phyloP scores from a whole-genome alignment of 225 moss, liverwort and hornwort genomes.

The Straminergon stramineum region DNA sequence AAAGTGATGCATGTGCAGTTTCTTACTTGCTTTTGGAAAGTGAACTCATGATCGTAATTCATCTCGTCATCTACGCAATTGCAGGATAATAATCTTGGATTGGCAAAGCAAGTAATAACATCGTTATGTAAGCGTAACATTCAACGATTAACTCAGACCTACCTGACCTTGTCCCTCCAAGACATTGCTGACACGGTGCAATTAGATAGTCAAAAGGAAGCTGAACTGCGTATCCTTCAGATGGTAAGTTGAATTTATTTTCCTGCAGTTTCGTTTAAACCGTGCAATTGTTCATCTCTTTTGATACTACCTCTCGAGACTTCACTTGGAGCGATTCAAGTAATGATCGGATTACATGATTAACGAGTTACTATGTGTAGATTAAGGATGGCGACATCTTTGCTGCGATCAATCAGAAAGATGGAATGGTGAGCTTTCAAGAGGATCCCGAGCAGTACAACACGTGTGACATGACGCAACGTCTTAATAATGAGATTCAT shows the following conservation, averaged over 20 bases:
- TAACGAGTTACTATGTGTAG: slow-evolving; percentile 18
- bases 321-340: background rate
- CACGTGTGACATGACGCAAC: slow-evolving; percentile 85
- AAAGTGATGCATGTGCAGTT: background rate
- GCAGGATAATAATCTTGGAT: slow-evolving; percentile 97
- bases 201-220: slow-evolving; percentile 87
- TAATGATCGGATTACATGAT: background rate
- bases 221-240: slow-evolving; percentile 93
- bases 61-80: background rate
- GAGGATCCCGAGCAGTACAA: slow-evolving; percentile 99
- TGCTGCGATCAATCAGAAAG: slow-evolving; percentile 97
- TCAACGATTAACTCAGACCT: slow-evolving; percentile 98
- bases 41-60: background rate
- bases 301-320: background rate
- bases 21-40: background rate
- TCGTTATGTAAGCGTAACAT: slow-evolving; percentile 98
- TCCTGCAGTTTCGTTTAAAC: background rate
- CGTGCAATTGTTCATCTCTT: background rate
- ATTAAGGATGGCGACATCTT: slow-evolving; percentile 97
- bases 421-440: slow-evolving; percentile 99
- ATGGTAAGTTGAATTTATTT: slow-evolving; percentile 44
- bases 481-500: slow-evolving; percentile 85
- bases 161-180: slow-evolving; percentile 93
- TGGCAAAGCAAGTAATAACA: slow-evolving; percentile 94
- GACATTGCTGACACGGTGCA: slow-evolving; percentile 96